phyloP scores from a whole-genome alignment of 495 filamentous ascomycete genomes.

The Pseudomonodictys pantanalensis region DNA sequence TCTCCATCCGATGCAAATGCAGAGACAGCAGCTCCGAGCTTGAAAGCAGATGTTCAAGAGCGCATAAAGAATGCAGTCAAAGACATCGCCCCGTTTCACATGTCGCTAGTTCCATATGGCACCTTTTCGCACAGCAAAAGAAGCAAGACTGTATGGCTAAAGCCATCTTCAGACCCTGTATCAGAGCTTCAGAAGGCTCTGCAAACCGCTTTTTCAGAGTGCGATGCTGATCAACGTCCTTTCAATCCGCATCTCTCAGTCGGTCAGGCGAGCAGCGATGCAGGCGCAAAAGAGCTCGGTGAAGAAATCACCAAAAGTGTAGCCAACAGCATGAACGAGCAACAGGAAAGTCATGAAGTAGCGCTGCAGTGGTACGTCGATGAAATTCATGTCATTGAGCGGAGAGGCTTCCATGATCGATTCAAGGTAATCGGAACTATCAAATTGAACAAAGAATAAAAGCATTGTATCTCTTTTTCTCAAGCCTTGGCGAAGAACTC shows the following conservation, averaged over 20 bases:
- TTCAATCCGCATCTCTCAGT: slow-evolving; percentile 23
- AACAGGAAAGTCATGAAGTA: background rate
- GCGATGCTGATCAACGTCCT: slow-evolving; percentile 9
- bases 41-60: background rate
- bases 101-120: background rate
- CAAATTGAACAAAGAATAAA: slow-evolving; percentile 2
- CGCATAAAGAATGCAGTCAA: slow-evolving; percentile 7
- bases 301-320: background rate
- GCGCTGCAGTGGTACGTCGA: slow-evolving; percentile 23
- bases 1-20: background rate
- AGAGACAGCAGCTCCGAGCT: background rate
- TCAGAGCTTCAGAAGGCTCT: slow-evolving; percentile 10
- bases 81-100: slow-evolving; percentile 2
- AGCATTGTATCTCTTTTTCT: background rate
- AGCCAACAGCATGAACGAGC: background rate
- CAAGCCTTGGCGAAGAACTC: slow-evolving; percentile 45
- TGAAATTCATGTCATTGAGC: slow-evolving; percentile 17
- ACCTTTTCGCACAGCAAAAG: slow-evolving; percentile 1
- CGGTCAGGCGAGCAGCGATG: slow-evolving; percentile 8
- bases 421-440: slow-evolving; percentile 12
- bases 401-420: slow-evolving; percentile 8
- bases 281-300: background rate
- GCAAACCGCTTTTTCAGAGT: slow-evolving; percentile 25
- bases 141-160: slow-evolving; percentile 14
- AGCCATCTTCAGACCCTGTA: background rate